These are phyloP conservation scores for Calamus simplicifolius DNA, from an alignment of 176 grass and related monocot genomes.

Conservation along the genomic window DNA sequence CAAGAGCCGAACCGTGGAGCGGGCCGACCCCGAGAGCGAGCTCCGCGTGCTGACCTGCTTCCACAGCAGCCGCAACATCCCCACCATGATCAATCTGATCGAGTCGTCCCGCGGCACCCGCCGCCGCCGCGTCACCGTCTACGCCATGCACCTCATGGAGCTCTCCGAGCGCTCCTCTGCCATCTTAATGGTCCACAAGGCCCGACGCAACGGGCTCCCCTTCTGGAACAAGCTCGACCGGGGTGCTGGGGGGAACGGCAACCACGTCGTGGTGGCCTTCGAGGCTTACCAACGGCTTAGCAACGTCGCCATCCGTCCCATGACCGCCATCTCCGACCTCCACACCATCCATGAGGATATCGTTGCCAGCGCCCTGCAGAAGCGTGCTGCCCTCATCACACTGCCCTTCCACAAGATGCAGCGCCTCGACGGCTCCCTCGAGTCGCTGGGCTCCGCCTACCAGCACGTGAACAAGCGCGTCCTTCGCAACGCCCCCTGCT, in stretches of 20 bases:
- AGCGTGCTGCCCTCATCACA: slow-evolving; percentile 3
- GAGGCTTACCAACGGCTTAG: not conserved
- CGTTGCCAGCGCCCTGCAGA: not conserved
- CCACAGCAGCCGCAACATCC: slow-evolving; percentile 6
- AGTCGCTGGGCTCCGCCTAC: not conserved
- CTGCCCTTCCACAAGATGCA: slow-evolving; percentile 14
- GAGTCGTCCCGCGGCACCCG: slow-evolving; percentile 8
- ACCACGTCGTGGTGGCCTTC: slow-evolving; percentile 3
- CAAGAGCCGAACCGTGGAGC: not conserved
- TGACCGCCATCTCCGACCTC: slow-evolving; percentile 7
- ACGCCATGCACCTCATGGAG: slow-evolving; percentile 12
- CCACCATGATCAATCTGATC: slow-evolving; percentile 4
- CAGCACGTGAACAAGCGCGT: not conserved
- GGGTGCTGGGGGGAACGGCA: not conserved
- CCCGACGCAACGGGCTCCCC: slow-evolving; percentile 1
- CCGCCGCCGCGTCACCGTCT: slow-evolving; percentile 2
- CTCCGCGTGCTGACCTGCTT: slow-evolving; percentile 8
- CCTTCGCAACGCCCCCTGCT: slow-evolving; percentile 4
- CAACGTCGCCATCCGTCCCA: not conserved
- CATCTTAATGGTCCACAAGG: slow-evolving; percentile 12
- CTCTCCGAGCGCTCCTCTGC: slow-evolving; percentile 7
- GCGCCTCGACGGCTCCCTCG: slow-evolving; percentile 1
- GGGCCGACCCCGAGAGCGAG: not conserved
- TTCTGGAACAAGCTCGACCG: slow-evolving; percentile 3
- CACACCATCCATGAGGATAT: slow-evolving; percentile 10